Evolutionary conservation across 257 asterid species (phyloP), one percentile per base, ranked within the genome.

Genomic region (Echium plantagineum): DNA sequence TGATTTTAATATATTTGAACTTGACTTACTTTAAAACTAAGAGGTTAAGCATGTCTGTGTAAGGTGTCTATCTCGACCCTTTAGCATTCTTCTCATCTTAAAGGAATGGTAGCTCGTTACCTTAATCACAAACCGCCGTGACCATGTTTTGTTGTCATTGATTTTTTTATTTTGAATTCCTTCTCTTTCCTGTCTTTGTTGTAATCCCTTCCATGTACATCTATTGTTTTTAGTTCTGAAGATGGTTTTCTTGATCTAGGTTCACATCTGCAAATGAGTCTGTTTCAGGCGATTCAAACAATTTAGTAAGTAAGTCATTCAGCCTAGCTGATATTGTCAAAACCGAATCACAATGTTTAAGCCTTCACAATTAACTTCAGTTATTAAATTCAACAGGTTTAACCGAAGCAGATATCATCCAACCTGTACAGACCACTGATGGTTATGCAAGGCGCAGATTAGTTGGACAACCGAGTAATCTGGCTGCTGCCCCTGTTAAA

Each of bases 401-500:
- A 28, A 63, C 74, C 6, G 63, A 71, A 62, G 68, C 80, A 28
- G 59, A 65, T 59, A 61, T 74, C 56, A 55, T 59, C 63, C 55
- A 58, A 70, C 71, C 77, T 31, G 69, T 59, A 30, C 66, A 67
- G 60, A 67, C 71, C 32, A 58, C 38, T 46, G 73, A 20, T 42
- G 74, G 49, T 19, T 57, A 48, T 60, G 52, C 73, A 42, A 93
- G 87, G 18, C 94, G 94, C 8, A 69, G 58, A 49, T 72, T 87
- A 65, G 79, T 56, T 16, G 96, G 81, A 63, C 75, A 78, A 56
- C 71, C 81, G 2, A 75, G 68, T 60, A 87, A 90, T 66, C 99
- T n/a, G n/a, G n/a, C n/a, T n/a, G n/a, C n/a, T n/a, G n/a, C n/a
- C n/a, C n/a, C n/a, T n/a, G n/a, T n/a, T n/a, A n/a, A n/a, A n/a